Evolutionary conservation across 331 rosid species (phyloP).

Genomic region (Acacia pycnantha): DNA sequence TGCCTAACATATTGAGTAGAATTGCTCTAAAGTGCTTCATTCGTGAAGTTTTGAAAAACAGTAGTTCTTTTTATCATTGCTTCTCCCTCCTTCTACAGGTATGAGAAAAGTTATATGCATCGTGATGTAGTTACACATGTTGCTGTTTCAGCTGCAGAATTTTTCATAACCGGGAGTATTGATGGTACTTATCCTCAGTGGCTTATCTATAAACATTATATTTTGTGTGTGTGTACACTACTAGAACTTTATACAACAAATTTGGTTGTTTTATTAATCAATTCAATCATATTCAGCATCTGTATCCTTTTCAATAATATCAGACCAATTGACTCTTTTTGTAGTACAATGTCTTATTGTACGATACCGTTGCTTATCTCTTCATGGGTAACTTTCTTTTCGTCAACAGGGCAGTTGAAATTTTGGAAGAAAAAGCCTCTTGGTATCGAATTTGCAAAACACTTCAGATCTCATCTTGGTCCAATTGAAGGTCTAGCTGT

Average conservation of each 20-base stretch:
- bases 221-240: neutral
- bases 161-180: slow-evolving; percentile 82
- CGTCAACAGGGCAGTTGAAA: slow-evolving; percentile 78
- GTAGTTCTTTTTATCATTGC: neutral
- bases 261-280: neutral
- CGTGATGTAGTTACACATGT: slow-evolving; percentile 96
- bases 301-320: slow-evolving; percentile 2
- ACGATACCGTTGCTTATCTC: neutral
- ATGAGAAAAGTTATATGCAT: slow-evolving; percentile 96
- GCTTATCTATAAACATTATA: neutral
- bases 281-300: slow-evolving; percentile 1
- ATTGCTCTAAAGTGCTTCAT: neutral
- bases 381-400: slow-evolving; percentile 11
- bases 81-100: slow-evolving; percentile 48
- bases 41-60: neutral
- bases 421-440: slow-evolving; percentile 94
- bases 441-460: slow-evolving; percentile 95
- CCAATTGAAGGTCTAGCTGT: slow-evolving; percentile 95
- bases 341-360: neutral
- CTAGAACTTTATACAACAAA: neutral
- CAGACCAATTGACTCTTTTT: slow-evolving; percentile 12
- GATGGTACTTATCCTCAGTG: slow-evolving; percentile 51
- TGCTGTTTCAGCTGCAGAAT: slow-evolving; percentile 83
- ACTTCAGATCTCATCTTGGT: slow-evolving; percentile 94
- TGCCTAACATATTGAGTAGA: neutral